Conservation (phyloP, 2,329 filamentous ascomycete species). For the Pseudogymnoascus sp. region DNA sequence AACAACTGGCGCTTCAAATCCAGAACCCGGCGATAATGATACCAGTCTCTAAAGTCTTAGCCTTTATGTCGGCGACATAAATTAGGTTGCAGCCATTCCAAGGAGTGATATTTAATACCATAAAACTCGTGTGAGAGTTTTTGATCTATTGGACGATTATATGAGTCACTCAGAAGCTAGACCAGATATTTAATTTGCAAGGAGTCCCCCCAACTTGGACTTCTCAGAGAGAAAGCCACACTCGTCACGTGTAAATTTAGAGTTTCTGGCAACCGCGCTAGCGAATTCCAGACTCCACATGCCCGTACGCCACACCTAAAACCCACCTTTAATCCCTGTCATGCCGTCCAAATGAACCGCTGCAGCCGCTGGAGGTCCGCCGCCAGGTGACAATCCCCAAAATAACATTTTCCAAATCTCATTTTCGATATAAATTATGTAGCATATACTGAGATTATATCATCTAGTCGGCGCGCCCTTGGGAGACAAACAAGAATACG, state of each 20-base stretch:
- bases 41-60: not conserved
- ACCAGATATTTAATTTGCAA: not conserved
- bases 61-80: too few species aligned
- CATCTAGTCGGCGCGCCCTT: not conserved
- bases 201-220: not conserved
- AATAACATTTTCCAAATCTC: not conserved
- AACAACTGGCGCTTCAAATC: not conserved
- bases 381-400: not conserved
- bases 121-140: not conserved
- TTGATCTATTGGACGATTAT: not conserved
- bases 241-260: not conserved
- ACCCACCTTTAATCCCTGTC: not conserved
- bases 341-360: not conserved
- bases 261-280: not conserved
- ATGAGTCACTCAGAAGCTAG: not conserved
- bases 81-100: not conserved
- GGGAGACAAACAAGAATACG: not conserved
- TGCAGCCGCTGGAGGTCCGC: not conserved
- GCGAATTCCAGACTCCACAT: not conserved
- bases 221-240: not conserved
- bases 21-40: not conserved
- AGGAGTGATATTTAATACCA: not conserved
- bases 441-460: not conserved
- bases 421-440: not conserved
- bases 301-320: not conserved